phyloP scores from a whole-genome alignment of 306 rosid species.

The Trichosanthes cucumerina region DNA sequence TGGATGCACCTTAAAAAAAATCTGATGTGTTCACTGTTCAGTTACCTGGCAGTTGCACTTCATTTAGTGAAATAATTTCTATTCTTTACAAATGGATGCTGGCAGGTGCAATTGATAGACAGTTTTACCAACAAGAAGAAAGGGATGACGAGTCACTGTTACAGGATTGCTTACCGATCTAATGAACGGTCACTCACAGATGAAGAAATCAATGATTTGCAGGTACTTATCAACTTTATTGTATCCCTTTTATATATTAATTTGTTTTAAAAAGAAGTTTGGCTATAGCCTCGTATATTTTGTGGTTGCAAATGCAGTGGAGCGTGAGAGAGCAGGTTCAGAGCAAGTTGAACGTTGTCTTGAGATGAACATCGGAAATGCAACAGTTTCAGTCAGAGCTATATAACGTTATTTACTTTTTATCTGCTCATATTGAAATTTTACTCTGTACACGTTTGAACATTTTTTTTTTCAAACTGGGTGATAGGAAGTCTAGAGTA shows the following conservation, averaged over 20 bases:
- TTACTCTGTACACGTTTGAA: not conserved
- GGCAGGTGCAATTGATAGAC: conserved; percentile 83
- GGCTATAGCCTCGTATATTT: not conserved
- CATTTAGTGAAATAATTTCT: not conserved
- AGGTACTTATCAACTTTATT: conserved; percentile 15
- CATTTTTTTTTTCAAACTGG: not conserved
- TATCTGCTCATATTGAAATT: not conserved
- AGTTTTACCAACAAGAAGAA: conserved; percentile 94
- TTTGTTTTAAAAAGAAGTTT: not conserved
- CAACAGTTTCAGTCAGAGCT: conserved; percentile 1
- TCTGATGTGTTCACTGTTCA: not conserved
- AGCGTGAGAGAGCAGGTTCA: conserved; percentile 30
- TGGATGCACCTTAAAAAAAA: not conserved
- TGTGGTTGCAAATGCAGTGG: conserved; percentile 19
- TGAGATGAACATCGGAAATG: conserved; percentile 21
- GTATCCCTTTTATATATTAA: not conserved
- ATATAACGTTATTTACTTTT: conserved; percentile 5
- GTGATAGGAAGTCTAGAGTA: not conserved
- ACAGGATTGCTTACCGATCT: conserved; percentile 83
- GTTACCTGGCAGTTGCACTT: not conserved
- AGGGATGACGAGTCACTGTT: conserved; percentile 96
- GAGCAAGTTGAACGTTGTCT: conserved; percentile 38
- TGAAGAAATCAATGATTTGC: conserved; percentile 71
- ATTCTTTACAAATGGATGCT: not conserved
- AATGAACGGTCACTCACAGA: conserved; percentile 98